phyloP scores from a whole-genome alignment of 163 green algal genomes.

The Scenedesmus sp. region DNA sequence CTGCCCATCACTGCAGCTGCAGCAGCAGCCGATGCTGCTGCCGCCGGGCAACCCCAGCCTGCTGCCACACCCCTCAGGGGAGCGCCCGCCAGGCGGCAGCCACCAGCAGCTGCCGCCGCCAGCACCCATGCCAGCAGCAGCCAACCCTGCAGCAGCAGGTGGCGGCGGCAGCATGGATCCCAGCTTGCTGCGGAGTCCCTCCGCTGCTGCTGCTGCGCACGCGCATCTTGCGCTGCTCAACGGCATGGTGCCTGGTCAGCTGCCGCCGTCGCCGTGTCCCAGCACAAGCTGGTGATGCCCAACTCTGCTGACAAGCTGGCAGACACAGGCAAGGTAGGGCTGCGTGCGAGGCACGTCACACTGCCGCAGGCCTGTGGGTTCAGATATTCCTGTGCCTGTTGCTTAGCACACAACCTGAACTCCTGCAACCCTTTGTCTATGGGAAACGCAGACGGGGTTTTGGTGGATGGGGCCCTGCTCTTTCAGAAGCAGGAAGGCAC shows the following conservation, averaged over 20 bases:
- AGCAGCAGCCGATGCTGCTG: neutral
- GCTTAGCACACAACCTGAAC: too few relatives aligned
- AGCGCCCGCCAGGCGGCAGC: conserved; percentile 4
- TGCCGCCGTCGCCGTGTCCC: conserved; percentile 15
- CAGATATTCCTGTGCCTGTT: too few relatives aligned
- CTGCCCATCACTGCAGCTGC: neutral
- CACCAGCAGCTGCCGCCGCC: neutral
- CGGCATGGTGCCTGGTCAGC: neutral
- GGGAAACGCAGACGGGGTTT: too few relatives aligned
- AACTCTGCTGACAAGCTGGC: conserved; percentile 51
- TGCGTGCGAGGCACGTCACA: too few relatives aligned
- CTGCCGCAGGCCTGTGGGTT: too few relatives aligned
- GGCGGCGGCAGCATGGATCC: neutral
- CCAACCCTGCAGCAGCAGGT: neutral
- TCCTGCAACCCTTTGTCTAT: too few relatives aligned
- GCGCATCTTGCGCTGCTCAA: neutral
- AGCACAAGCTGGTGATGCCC: conserved; percentile 30
- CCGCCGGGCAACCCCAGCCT: neutral
- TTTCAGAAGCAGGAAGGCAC: too few relatives aligned
- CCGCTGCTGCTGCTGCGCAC: neutral
- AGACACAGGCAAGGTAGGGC: conserved; percentile 56
- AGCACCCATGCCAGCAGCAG: conserved; percentile 23
- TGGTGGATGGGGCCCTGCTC: too few relatives aligned
- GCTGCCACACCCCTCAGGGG: neutral
- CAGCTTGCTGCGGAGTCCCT: conserved; percentile 13